These are phyloP conservation scores for Erysimum cheiranthoides DNA, from an alignment of 345 rosid genomes.

Conservation along the genomic window DNA sequence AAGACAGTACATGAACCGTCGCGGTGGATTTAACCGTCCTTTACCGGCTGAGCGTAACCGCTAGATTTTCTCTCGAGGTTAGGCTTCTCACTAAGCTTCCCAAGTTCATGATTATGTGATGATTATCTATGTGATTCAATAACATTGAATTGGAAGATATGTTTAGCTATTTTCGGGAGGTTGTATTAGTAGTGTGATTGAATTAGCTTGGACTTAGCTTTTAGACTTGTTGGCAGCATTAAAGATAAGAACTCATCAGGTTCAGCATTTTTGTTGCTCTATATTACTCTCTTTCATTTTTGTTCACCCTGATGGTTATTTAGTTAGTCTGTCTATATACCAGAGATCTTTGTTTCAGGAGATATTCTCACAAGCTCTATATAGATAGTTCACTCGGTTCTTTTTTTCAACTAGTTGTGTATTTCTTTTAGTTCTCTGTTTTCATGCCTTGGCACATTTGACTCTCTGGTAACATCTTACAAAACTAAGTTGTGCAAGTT, in stretches of 20 bases:
- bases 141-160: background rate
- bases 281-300: too few species aligned
- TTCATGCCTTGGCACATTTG: slow-evolving; percentile 5
- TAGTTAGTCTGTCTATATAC: too few species aligned
- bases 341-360: too few species aligned
- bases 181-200: background rate
- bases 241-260: background rate
- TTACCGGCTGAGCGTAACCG: slow-evolving; percentile 84
- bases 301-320: too few species aligned
- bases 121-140: background rate
- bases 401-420: slow-evolving; percentile 8
- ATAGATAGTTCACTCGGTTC: background rate
- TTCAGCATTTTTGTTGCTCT: too few species aligned
- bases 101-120: background rate
- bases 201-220: background rate
- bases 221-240: slow-evolving; percentile 18
- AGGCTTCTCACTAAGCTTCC: slow-evolving; percentile 31
- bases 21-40: slow-evolving; percentile 94
- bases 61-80: slow-evolving; percentile 52
- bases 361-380: slow-evolving; percentile 8
- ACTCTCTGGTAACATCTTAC: background rate
- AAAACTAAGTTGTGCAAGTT: too few species aligned
- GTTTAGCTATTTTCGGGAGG: background rate
- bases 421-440: background rate
- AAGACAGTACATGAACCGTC: slow-evolving; percentile 89